These are phyloP conservation scores for Pseudopithomyces chartarum DNA, from an alignment of 2,329 filamentous ascomycete genomes.

Conservation along the genomic window DNA sequence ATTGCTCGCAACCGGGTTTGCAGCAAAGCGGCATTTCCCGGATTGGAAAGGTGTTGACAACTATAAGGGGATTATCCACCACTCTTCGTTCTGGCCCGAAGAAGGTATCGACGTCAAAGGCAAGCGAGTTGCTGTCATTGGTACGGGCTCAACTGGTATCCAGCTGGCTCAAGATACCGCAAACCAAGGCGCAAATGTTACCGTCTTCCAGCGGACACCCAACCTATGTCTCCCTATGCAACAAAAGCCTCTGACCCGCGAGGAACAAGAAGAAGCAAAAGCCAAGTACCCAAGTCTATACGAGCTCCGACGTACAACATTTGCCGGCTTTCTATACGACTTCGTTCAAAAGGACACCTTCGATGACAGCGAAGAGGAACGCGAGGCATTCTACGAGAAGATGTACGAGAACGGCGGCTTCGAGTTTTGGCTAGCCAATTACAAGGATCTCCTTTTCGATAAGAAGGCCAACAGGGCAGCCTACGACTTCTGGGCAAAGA, in stretches of 20 bases:
- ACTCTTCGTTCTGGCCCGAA: constrained; percentile 66
- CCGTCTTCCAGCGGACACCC: constrained; percentile 70
- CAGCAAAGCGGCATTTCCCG: constrained; percentile 66
- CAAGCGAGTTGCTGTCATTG: constrained; percentile 67
- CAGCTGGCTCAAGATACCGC: constrained; percentile 68
- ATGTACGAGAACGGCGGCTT: constrained; percentile 48
- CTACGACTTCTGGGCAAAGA: constrained; percentile 55
- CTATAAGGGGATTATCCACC: constrained; percentile 65
- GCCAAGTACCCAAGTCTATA: constrained; percentile 55
- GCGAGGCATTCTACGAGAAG: constrained; percentile 51
- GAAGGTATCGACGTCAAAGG: constrained; percentile 60
- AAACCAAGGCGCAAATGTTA: constrained; percentile 56
- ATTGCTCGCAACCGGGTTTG: constrained; percentile 61
- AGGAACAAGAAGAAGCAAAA: constrained; percentile 57
- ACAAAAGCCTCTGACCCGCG: constrained; percentile 52
- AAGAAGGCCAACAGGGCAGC: constrained; percentile 50
- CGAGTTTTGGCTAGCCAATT: constrained; percentile 50
- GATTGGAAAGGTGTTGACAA: constrained; percentile 63
- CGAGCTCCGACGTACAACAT: constrained; percentile 56
- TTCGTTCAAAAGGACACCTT: constrained; percentile 60
- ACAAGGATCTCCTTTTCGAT: constrained; percentile 49
- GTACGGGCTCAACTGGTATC: constrained; percentile 68
- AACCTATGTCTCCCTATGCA: constrained; percentile 69
- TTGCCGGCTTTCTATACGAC: constrained; percentile 65
- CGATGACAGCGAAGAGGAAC: constrained; percentile 49